Base-by-base conservation (phyloP, 768 basidiomycete genomes). In the Suillus variegatus region DNA sequence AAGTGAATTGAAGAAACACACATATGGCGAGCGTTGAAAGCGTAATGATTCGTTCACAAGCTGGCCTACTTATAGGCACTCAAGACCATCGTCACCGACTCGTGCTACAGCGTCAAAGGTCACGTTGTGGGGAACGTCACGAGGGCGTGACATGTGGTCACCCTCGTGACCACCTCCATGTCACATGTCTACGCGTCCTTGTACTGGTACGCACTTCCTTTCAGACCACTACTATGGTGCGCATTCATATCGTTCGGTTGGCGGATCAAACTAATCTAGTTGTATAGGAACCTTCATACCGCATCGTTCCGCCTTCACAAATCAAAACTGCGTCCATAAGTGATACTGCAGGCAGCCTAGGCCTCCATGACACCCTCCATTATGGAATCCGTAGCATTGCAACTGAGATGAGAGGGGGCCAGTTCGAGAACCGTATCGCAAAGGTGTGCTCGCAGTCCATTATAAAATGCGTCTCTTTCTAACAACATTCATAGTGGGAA, bases 291-390 rank as follows among this genome's bases (percentile, higher is more conserved):
- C 69, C 84, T 16, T 87, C 91, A 41, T 77, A 88, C 64, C 85
- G 87, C 69, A 78, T 94, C 67, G 86, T 90, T 2, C 93, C 93
- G 18, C 76, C 82, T 7, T 70, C 73, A 62, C 73, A 77, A 49
- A 72, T 82, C 60, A 88, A 90, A 76, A 79, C 84, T 14, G 92
- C 90, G 2, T 87, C 92, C 6, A 73, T 92, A 55, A 77, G 84
- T 66, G 84, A 88, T 74, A 93, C 88, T 7, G 84, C 87, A 61
- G 91, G 90, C 77, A 83, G 83, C 68, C 80, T 93, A 62, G 96
- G 95, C 47, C 82, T 95, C 2, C 97, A 97, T 75, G 95, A 98
- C 76, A 88, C 93, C 4, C 84, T 99, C 63, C 84, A 87, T 61
- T 88, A 96, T 78, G 97, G 97, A 4, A 88, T 90, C 25, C 86